Conservation (phyloP, 768 basidiomycete genomes). For the Tulasnella sp. region DNA sequence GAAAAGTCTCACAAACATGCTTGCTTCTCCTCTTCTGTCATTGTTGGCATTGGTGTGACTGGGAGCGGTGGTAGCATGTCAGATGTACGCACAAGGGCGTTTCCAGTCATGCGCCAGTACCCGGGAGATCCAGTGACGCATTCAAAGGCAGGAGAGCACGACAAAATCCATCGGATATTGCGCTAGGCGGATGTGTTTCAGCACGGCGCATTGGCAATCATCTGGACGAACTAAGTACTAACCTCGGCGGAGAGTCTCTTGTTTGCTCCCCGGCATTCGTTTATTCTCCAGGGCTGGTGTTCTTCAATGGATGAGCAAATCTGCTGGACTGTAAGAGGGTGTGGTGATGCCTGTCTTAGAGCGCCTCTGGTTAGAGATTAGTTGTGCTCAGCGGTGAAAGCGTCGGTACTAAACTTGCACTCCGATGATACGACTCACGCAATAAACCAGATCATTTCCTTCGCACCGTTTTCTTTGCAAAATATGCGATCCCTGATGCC, state of each 20-base stretch:
- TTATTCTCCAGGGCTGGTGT: not conserved
- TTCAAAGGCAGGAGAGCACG: no score
- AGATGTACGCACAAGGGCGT: no score
- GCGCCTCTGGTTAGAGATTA: not conserved
- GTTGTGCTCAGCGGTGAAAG: not conserved
- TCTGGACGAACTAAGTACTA: no score
- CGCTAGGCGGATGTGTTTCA: no score
- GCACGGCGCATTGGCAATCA: no score
- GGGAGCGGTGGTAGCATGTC: no score
- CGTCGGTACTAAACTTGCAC: not conserved
- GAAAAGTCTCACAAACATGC: no score
- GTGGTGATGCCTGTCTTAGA: not conserved
- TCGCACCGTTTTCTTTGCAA: constrained; percentile 77
- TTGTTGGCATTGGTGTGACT: no score
- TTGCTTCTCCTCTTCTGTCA: no score
- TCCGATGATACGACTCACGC: not conserved
- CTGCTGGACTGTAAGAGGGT: not conserved
- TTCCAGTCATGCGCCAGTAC: no score
- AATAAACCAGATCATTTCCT: not conserved
- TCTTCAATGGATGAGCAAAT: not conserved
- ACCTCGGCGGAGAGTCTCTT: not conserved
- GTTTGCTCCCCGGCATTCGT: not conserved
- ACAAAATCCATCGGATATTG: no score
- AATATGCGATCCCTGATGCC: constrained; percentile 69
- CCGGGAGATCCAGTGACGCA: no score